Percentiles rank a stretch among this genome's conserved stretches.
Conservation (phyloP, 23 red algal species). For the Gracilaria vermiculophylla region DNA sequence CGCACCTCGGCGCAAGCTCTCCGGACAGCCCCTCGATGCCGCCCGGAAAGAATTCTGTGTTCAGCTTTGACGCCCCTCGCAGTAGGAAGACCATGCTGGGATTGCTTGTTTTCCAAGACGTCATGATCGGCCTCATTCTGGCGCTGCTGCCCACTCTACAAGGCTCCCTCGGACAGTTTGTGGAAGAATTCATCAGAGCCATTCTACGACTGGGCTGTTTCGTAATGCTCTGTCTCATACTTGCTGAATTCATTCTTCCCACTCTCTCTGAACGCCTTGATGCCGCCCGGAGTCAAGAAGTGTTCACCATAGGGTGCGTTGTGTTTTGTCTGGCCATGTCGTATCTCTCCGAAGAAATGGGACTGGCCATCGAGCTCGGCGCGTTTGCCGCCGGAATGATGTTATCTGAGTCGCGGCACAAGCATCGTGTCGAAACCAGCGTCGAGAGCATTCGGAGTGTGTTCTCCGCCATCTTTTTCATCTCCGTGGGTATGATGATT, state of each 20-base stretch:
- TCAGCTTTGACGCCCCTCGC: constrained; percentile 51
- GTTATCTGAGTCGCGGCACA: constrained; percentile 69
- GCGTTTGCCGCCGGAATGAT: constrained; percentile 82
- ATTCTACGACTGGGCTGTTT: constrained; percentile 69
- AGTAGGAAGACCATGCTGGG: constrained; percentile 76
- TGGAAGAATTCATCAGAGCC: constrained; percentile 62
- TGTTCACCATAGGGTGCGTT: constrained; percentile 82
- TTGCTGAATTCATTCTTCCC: constrained; percentile 79
- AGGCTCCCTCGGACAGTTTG: constrained; percentile 61
- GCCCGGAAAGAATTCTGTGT: constrained; percentile 9
- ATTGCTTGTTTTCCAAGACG: constrained; percentile 81
- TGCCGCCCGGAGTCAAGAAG: constrained; percentile 57
- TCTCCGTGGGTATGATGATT: constrained; percentile 88
- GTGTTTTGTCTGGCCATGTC: constrained; percentile 75
- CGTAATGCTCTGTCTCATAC: constrained; percentile 75
- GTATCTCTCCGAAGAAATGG: constrained; percentile 79
- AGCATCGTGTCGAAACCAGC: constrained; percentile 62
- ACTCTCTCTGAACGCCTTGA: constrained; percentile 60
- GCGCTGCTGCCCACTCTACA: constrained; percentile 74
- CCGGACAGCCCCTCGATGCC: not conserved
- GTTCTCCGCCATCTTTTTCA: constrained; percentile 82
- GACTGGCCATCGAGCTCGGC: constrained; percentile 83
- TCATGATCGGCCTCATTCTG: constrained; percentile 85
- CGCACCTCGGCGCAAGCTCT: not conserved
- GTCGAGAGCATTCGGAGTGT: constrained; percentile 66